Percentiles rank a stretch among this genome's conserved stretches.
phyloP scores from a whole-genome alignment of 352 stramenopile genomes.

The Phytophthora pseudosyringae region DNA sequence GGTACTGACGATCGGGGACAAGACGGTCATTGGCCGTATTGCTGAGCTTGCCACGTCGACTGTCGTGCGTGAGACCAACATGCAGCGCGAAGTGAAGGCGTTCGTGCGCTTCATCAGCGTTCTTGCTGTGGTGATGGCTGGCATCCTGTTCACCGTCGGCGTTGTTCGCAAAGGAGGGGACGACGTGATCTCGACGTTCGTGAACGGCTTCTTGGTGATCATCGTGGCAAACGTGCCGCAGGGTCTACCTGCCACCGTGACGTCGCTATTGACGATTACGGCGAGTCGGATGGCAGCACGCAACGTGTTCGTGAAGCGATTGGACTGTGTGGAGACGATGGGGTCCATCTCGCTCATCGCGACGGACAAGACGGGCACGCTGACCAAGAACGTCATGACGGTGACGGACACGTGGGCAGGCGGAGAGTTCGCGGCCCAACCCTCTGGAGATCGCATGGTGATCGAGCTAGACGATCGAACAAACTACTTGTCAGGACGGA shows the following conservation, averaged over 20 bases:
- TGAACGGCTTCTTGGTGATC: conserved; percentile 58
- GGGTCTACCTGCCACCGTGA: conserved; percentile 92
- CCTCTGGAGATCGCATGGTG: conserved; percentile 28
- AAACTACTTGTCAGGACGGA: conserved; percentile 33
- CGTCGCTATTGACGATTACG: conserved; percentile 89
- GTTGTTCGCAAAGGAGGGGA: conserved; percentile 43
- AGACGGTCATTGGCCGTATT: conserved; percentile 64
- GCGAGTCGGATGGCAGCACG: conserved; percentile 76
- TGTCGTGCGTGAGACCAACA: conserved; percentile 39
- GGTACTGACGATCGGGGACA: conserved; percentile 52
- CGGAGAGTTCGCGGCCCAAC: conserved; percentile 42
- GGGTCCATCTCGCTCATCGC: conserved; percentile 90
- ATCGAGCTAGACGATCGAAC: conserved; percentile 45
- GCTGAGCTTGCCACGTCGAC: conserved; percentile 50
- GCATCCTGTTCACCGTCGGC: conserved; percentile 40
- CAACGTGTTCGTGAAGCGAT: conserved; percentile 90
- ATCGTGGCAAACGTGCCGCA: conserved; percentile 79
- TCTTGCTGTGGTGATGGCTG: conserved; percentile 41
- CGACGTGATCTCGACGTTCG: conserved; percentile 48
- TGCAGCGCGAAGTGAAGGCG: conserved; percentile 52
- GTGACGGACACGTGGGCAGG: conserved; percentile 54
- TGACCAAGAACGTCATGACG: conserved; percentile 84
- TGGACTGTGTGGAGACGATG: conserved; percentile 91
- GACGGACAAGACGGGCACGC: conserved; percentile 93
- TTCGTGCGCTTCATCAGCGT: conserved; percentile 58